These are phyloP conservation scores for Anthoceros angustus DNA, from an alignment of 225 moss, liverwort and hornwort species.

Conservation along the genomic window DNA sequence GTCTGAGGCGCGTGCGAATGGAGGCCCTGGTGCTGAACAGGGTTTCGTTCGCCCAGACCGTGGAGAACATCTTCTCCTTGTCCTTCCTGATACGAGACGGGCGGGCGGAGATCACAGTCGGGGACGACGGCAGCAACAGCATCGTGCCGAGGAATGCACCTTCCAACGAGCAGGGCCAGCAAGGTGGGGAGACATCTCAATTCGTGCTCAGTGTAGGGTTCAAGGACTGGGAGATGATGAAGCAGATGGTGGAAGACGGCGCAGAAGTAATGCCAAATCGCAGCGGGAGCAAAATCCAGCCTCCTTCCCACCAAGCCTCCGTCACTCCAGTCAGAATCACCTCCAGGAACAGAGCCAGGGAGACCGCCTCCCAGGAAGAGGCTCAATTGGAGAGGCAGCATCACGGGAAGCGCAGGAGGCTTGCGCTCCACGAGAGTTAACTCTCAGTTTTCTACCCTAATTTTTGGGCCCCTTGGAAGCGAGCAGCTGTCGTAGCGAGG, in stretches of 20 bases:
- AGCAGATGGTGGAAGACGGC: conserved; percentile 32
- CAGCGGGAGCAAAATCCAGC: conserved; percentile 12
- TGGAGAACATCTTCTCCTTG: conserved; percentile 79
- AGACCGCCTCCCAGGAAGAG: conserved; percentile 25
- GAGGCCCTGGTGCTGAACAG: conserved; percentile 64
- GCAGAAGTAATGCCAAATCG: conserved; percentile 51
- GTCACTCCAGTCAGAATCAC: conserved; percentile 64
- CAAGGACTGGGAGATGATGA: conserved; percentile 66
- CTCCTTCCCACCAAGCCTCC: conserved; percentile 10
- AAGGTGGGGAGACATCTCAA: conserved; percentile 47
- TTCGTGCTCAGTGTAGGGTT: conserved; percentile 66
- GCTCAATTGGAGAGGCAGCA: conserved; percentile 11
- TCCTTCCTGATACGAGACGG: conserved; percentile 90
- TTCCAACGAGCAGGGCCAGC: conserved; percentile 35
- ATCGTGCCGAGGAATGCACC: conserved; percentile 84
- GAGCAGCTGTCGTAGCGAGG: no score
- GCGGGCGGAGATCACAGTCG: conserved; percentile 42
- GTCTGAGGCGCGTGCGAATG: conserved; percentile 20
- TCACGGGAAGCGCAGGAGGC: background rate
- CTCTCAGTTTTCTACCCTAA: no score
- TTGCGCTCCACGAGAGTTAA: background rate
- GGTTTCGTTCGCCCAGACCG: conserved; percentile 62
- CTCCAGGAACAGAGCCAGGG: conserved; percentile 73
- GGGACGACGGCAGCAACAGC: conserved; percentile 35
- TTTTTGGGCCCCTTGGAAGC: no score